Percentiles rank a stretch among this genome's conserved stretches.
phyloP scores from a whole-genome alignment of 176 grass and related monocot genomes.

The Aegilops speltoides region DNA sequence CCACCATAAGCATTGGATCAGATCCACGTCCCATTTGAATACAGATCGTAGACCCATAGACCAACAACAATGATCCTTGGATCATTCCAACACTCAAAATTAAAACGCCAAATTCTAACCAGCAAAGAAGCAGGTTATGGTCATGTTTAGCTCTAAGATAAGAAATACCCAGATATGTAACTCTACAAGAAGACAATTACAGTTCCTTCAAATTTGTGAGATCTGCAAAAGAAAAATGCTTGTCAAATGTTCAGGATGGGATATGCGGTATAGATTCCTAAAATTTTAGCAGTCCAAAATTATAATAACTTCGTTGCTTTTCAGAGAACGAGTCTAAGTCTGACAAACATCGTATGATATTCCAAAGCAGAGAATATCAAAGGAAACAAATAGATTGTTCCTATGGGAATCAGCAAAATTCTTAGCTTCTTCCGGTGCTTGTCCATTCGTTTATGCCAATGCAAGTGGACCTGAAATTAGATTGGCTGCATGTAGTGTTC shows the following conservation, averaged over 20 bases:
- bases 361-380: not conserved
- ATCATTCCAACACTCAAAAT: not conserved
- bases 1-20: not conserved
- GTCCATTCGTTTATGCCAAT: too few relatives aligned
- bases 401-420: too few relatives aligned
- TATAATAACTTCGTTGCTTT: not conserved
- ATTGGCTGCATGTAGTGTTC: too few relatives aligned
- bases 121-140: not conserved
- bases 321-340: not conserved
- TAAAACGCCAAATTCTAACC: not conserved
- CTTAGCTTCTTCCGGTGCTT: too few relatives aligned
- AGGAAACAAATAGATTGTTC: not conserved
- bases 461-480: too few relatives aligned
- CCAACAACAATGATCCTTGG: not conserved
- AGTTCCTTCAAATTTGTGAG: constrained; percentile 78
- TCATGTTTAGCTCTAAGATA: constrained; percentile 67
- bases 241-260: constrained; percentile 14
- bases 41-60: not conserved
- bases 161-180: constrained; percentile 75
- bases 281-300: constrained; percentile 21
- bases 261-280: not conserved
- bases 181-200: constrained; percentile 68
- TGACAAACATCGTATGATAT: not conserved
- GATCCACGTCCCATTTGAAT: not conserved
- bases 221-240: constrained; percentile 39